phyloP scores from a whole-genome alignment of 2,329 filamentous ascomycete species.

The Lecanicillium sp. region DNA sequence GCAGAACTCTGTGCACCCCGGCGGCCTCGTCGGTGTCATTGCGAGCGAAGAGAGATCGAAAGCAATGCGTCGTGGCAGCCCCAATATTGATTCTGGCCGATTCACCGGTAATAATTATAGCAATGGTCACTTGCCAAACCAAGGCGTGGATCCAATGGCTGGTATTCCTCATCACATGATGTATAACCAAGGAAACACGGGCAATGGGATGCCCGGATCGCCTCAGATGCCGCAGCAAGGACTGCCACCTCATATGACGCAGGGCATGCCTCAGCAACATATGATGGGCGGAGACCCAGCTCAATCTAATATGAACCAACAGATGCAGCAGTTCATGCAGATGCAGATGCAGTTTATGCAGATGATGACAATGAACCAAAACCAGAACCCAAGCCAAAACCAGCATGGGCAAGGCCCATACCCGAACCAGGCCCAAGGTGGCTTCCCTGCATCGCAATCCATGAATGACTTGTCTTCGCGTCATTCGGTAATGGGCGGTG shows the following conservation, averaged over 20 bases:
- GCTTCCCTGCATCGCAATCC: slow-evolving; percentile 26
- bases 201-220: slow-evolving; percentile 21
- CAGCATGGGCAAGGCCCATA: slow-evolving; percentile 10
- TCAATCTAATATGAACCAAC: slow-evolving; percentile 72
- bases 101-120: slow-evolving; percentile 20
- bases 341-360: slow-evolving; percentile 96
- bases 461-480: slow-evolving; percentile 33
- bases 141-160: slow-evolving; percentile 37
- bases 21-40: slow-evolving; percentile 81
- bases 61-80: slow-evolving; percentile 70
- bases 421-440: slow-evolving; percentile 20
- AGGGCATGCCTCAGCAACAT: slow-evolving; percentile 23
- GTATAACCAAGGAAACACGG: slow-evolving; percentile 23
- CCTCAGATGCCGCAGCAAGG: slow-evolving; percentile 10
- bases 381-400: slow-evolving; percentile 17
- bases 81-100: slow-evolving; percentile 50
- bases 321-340: slow-evolving; percentile 83
- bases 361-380: slow-evolving; percentile 52
- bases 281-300: slow-evolving; percentile 58
- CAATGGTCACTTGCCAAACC: no score
- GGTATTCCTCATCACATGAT: slow-evolving; percentile 38
- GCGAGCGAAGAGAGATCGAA: slow-evolving; percentile 73
- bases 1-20: slow-evolving; percentile 45
- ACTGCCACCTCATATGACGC: slow-evolving; percentile 31
- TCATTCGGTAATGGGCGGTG: slow-evolving; percentile 36